Percentiles rank a stretch among this genome's conserved stretches.
phyloP scores from a whole-genome alignment of 805 yeast species.

The Middelhovenomyces tepae region DNA sequence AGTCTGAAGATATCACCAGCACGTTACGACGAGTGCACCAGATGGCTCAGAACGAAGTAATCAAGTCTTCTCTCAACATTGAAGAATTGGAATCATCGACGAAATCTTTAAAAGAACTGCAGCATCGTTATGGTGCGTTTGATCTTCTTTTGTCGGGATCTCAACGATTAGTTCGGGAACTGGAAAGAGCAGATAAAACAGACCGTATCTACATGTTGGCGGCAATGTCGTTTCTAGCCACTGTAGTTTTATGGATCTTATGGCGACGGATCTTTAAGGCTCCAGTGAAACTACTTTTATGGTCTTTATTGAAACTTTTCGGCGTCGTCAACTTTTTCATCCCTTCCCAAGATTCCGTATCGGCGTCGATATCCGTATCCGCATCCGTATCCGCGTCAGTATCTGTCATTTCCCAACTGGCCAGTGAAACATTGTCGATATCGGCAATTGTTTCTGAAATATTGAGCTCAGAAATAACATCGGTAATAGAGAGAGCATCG shows the following conservation, averaged over 20 bases:
- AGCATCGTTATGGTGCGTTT: slow-evolving; percentile 29
- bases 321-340: too few relatives aligned
- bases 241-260: slow-evolving; percentile 29
- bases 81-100: slow-evolving; percentile 31
- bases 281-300: slow-evolving; percentile 27
- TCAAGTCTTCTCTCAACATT: slow-evolving; percentile 28
- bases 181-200: slow-evolving; percentile 33
- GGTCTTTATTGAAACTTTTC: slow-evolving; percentile 21
- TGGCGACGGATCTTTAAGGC: slow-evolving; percentile 31
- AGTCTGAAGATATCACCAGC: slow-evolving; percentile 20
- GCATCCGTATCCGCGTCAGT: slow-evolving; percentile 2
- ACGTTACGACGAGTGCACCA: slow-evolving; percentile 19
- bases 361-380: slow-evolving; percentile 3
- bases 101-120: slow-evolving; percentile 25
- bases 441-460: too few relatives aligned
- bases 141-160: slow-evolving; percentile 31
- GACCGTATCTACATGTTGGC: slow-evolving; percentile 31
- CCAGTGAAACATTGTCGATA: too few relatives aligned
- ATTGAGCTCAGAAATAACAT: neutral
- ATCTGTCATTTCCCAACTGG: too few relatives aligned
- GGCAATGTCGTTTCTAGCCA: slow-evolving; percentile 29
- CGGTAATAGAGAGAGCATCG: neutral
- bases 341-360: too few relatives aligned
- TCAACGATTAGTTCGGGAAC: slow-evolving; percentile 25
- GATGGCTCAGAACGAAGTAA: slow-evolving; percentile 32